These are phyloP conservation scores for Trichoderma polysporum DNA, from an alignment of 2,329 filamentous ascomycete genomes.

Conservation along the genomic window DNA sequence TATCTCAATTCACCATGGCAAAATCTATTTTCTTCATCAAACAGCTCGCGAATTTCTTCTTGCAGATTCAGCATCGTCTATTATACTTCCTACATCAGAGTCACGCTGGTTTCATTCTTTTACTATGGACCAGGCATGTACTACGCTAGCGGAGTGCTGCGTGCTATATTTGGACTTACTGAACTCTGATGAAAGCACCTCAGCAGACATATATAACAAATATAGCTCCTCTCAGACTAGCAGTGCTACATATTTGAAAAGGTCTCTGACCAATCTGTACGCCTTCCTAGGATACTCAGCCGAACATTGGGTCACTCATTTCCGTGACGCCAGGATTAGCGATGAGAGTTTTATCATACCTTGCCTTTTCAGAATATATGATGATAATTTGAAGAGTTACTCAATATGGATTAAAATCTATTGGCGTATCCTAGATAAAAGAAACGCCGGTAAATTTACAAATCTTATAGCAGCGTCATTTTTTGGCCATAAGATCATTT, in stretches of 20 bases:
- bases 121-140: slow-evolving; percentile 24
- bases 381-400: slow-evolving; percentile 19
- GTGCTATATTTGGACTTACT: slow-evolving; percentile 26
- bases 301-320: slow-evolving; percentile 25
- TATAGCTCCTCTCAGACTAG: too few species aligned
- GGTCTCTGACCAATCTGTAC: background rate
- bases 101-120: slow-evolving; percentile 27
- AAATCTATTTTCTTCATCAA: too few species aligned
- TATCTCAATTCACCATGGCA: slow-evolving; percentile 29
- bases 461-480: background rate
- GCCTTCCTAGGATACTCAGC: slow-evolving; percentile 28
- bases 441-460: background rate
- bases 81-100: slow-evolving; percentile 3
- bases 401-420: slow-evolving; percentile 8
- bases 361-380: slow-evolving; percentile 21
- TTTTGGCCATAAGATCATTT: slow-evolving; percentile 23
- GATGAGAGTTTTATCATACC: slow-evolving; percentile 12
- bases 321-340: slow-evolving; percentile 23
- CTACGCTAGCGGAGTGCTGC: slow-evolving; percentile 26
- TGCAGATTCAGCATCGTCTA: slow-evolving; percentile 13
- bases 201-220: background rate
- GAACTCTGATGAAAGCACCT: slow-evolving; percentile 3
- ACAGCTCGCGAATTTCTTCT: slow-evolving; percentile 36
- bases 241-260: too few species aligned
- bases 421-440: background rate